Evolutionary conservation across 352 stramenopile genomes (phyloP), one percentile per base, ranked within the genome.

Genomic region (Globisporangium rhizosaccharum): DNA sequence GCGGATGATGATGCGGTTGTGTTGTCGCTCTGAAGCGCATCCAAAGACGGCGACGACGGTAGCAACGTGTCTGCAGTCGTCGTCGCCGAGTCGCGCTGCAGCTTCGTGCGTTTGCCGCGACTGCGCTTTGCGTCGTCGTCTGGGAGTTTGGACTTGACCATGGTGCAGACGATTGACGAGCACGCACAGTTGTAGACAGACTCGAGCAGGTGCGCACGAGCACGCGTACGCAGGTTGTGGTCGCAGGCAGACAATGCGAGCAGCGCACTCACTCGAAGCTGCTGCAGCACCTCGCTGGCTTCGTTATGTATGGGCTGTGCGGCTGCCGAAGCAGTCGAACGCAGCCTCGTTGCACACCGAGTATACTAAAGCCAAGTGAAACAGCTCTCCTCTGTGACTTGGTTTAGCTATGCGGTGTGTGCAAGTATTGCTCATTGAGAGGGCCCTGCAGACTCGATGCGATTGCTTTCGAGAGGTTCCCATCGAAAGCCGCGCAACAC

Each of bases 91-190:
- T 75, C 73, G 14, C 72, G 58, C 41, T 66, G 68, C 28, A 71
- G 57, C 65, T 91, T 91, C 28, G 67, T 64, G 6, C 79, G 72
- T 57, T 89, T 91, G 39, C 71, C 72, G 26, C 55, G 57, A 57
- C 80, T 86, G 61, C 77, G 79, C 73, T 88, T 89, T 47, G 75
- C 62, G 30, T 91, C 79, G 57, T 91, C 77, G 54, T 73, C 80
- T 17, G 70, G 68, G 6, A 76, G 65, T 45, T 85, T 87, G 23
- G 75, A 71, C 64, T 85, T 89, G 53, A 66, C 72, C 78, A 90
- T 90, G 36, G 37, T 53, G 26, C 50, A 36, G 33, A 12, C 8
- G 10, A 12, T 12, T 25, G 23, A 48, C 14, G n/a, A 10, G 36
- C 17, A 4, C 7, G 14, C 25, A 9, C 20, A 11, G 18, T 25